These are phyloP conservation scores for Aspergillus conjunctus DNA, from an alignment of 495 filamentous ascomycete species.

Conservation along the genomic window DNA sequence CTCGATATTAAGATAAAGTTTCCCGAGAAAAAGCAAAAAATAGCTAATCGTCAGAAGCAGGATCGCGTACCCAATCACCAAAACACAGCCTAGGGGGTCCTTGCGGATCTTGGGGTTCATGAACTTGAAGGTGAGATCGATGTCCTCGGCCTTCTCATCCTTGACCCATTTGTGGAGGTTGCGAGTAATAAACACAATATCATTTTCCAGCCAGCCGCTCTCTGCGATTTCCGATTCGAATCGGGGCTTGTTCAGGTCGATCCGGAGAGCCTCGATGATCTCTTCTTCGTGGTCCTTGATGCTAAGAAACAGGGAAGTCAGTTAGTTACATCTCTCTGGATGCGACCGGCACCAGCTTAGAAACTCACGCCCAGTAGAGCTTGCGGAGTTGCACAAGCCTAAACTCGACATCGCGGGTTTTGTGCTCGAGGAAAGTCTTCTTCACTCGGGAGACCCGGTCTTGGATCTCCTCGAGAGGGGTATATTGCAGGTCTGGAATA, in stretches of 20 bases:
- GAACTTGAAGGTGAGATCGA: conserved; percentile 63
- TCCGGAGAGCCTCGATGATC: conserved; percentile 67
- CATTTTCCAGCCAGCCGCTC: conserved; percentile 70
- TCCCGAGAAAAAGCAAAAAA: conserved; percentile 5
- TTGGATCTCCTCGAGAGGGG: conserved; percentile 67
- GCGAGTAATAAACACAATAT: conserved; percentile 73
- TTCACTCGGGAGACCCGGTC: conserved; percentile 57
- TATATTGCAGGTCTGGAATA: conserved; percentile 63
- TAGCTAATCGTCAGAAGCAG: background rate
- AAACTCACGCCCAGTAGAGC: conserved; percentile 79
- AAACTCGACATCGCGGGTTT: conserved; percentile 79
- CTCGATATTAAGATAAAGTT: background rate
- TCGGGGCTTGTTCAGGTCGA: conserved; percentile 71
- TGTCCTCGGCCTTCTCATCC: conserved; percentile 74
- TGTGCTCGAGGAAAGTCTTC: conserved; percentile 70
- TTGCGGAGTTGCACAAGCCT: conserved; percentile 82
- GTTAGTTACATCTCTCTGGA: conserved; percentile 14
- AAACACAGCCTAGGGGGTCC: conserved; percentile 80
- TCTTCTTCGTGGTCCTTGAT: conserved; percentile 73
- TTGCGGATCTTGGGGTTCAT: conserved; percentile 79
- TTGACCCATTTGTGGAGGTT: conserved; percentile 80
- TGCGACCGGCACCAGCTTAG: background rate
- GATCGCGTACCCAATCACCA: conserved; percentile 74
- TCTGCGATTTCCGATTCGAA: conserved; percentile 75
- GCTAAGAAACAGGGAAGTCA: conserved; percentile 33